Conservation (phyloP, 192 early-diverging fungal genomes). For the Rhizophlyctis rosea region DNA sequence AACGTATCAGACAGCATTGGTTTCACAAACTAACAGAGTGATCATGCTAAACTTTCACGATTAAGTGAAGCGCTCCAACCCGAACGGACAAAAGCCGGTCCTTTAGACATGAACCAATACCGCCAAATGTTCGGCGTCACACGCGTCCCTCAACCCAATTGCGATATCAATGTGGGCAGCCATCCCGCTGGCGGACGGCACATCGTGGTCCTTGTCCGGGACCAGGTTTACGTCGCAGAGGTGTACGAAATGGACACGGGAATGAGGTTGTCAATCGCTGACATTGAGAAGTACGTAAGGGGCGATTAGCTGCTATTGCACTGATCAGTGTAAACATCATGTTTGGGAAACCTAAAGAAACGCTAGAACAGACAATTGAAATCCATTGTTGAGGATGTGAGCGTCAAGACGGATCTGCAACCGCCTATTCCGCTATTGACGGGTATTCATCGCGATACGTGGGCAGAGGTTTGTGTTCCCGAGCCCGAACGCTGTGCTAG, state of each 20-base stretch:
- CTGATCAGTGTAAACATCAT: too few relatives aligned
- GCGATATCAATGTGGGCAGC: conserved; percentile 63
- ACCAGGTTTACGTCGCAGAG: conserved; percentile 76
- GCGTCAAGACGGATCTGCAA: conserved; percentile 22
- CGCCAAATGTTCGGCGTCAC: conserved; percentile 72
- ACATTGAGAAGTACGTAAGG: conserved; percentile 65
- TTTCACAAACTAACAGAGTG: neutral
- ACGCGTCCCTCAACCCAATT: conserved; percentile 72
- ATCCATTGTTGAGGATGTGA: conserved; percentile 54
- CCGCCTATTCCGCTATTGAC: conserved; percentile 66
- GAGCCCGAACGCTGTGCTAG: too few relatives aligned
- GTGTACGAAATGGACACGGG: conserved; percentile 60
- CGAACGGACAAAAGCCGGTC: conserved; percentile 64
- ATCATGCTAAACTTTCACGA: conserved; percentile 14
- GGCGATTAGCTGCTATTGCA: too few relatives aligned
- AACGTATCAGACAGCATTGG: too few relatives aligned
- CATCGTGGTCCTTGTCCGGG: conserved; percentile 67
- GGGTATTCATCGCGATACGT: conserved; percentile 77
- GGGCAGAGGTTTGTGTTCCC: conserved; percentile 48
- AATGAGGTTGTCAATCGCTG: conserved; percentile 53
- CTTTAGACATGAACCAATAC: conserved; percentile 88
- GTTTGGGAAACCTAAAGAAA: too few relatives aligned
- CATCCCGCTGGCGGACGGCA: conserved; percentile 49
- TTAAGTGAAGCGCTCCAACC: conserved; percentile 50
- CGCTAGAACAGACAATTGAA: conserved; percentile 65